Evolutionary conservation across 2,329 filamentous ascomycete species (phyloP).

Genomic region (Penicillium sp.): DNA sequence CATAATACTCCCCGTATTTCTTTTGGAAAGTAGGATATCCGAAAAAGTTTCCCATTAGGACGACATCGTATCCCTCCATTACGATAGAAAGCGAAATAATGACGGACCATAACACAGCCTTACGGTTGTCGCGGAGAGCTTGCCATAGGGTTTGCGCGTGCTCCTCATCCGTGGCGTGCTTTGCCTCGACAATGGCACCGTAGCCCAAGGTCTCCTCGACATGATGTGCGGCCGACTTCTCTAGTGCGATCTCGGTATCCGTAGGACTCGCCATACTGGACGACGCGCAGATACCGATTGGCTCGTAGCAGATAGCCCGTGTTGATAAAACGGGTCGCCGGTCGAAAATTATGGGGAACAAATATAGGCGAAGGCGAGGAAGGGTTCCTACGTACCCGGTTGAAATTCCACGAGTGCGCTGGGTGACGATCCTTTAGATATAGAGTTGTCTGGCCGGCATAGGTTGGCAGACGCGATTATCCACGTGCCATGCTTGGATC

Average conservation of each 20-base stretch:
- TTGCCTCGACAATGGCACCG: conserved; percentile 23
- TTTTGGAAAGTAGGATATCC: conserved; percentile 46
- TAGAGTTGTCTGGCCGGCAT: not conserved
- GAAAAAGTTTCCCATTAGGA: conserved; percentile 51
- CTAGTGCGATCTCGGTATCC: conserved; percentile 19
- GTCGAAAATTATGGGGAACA: too few relatives aligned
- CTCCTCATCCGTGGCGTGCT: conserved; percentile 22
- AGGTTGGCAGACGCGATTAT: not conserved
- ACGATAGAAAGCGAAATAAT: conserved; percentile 49
- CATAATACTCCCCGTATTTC: conserved; percentile 32
- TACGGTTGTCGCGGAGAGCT: conserved; percentile 21
- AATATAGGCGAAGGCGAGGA: not conserved
- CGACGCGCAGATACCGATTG: not conserved
- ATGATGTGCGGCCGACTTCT: conserved; percentile 27
- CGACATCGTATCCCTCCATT: conserved; percentile 56
- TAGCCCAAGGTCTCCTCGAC: conserved; percentile 27
- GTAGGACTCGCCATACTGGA: conserved; percentile 7
- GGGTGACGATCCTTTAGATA: not conserved
- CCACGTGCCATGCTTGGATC: conserved; percentile 6
- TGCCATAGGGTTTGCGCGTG: conserved; percentile 19
- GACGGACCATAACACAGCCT: conserved; percentile 36
- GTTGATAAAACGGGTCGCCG: not conserved
- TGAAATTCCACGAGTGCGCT: not conserved
- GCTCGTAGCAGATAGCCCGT: not conserved
- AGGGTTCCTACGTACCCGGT: not conserved